These are phyloP conservation scores for Boletus reticuloceps DNA, from an alignment of 768 basidiomycete genomes.

Conservation along the genomic window DNA sequence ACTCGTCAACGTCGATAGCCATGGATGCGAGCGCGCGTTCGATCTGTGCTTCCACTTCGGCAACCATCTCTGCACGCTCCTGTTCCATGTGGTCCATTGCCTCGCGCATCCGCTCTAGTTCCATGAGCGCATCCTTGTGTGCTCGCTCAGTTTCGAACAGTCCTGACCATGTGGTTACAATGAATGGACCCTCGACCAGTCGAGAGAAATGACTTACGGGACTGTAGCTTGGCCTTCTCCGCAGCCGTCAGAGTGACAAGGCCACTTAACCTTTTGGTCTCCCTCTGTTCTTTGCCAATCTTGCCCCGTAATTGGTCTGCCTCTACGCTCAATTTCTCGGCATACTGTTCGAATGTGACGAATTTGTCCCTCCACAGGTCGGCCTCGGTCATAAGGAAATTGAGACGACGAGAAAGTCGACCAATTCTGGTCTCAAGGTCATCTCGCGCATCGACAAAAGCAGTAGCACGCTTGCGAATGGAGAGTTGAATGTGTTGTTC, in stretches of 20 bases:
- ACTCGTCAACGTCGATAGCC: slow-evolving; percentile 73
- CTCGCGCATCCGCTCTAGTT: slow-evolving; percentile 79
- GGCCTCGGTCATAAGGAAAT: slow-evolving; percentile 89
- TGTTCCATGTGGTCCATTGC: slow-evolving; percentile 87
- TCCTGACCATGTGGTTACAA: slow-evolving; percentile 42
- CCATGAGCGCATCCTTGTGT: slow-evolving; percentile 75
- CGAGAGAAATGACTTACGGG: slow-evolving; percentile 49
- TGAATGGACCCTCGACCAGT: slow-evolving; percentile 1
- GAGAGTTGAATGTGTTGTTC: slow-evolving; percentile 86
- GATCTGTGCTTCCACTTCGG: slow-evolving; percentile 91
- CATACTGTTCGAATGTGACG: slow-evolving; percentile 91
- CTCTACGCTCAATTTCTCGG: slow-evolving; percentile 85
- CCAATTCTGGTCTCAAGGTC: slow-evolving; percentile 94
- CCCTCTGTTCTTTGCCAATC: slow-evolving; percentile 88
- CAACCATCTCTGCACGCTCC: slow-evolving; percentile 86
- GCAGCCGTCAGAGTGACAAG: slow-evolving; percentile 72
- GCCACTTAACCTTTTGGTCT: slow-evolving; percentile 82
- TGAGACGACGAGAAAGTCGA: slow-evolving; percentile 76
- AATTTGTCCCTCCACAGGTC: slow-evolving; percentile 94
- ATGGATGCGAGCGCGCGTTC: slow-evolving; percentile 83
- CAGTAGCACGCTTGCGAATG: slow-evolving; percentile 90
- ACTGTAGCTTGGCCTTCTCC: slow-evolving; percentile 77
- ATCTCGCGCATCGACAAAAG: slow-evolving; percentile 91
- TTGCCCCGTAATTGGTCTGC: slow-evolving; percentile 81
- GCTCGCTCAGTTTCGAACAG: slow-evolving; percentile 79